Conservation (phyloP, 352 stramenopile genomes). For the Phytophthora cryptogea region DNA sequence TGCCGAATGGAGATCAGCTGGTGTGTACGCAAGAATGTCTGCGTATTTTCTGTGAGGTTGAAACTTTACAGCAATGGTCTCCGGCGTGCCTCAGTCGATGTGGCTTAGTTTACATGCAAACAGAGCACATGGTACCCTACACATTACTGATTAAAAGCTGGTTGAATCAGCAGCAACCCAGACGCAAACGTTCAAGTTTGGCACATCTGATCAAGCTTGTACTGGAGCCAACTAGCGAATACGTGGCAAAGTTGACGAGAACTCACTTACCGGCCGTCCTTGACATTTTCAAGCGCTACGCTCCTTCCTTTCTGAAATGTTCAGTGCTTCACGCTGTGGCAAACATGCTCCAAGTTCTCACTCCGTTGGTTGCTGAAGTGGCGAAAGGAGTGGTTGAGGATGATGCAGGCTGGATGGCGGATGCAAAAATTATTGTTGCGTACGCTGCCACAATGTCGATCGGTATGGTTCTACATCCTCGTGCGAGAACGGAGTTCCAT, state of each 20-base stretch:
- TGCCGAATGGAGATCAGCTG: constrained; percentile 71
- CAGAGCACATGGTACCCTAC: constrained; percentile 55
- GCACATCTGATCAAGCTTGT: constrained; percentile 12
- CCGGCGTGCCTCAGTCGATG: constrained; percentile 52
- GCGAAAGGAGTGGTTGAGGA: constrained; percentile 34
- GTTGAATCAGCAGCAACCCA: constrained; percentile 32
- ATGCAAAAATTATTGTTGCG: constrained; percentile 43
- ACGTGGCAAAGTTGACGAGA: constrained; percentile 51
- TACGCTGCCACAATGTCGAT: constrained; percentile 44
- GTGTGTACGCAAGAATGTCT: constrained; percentile 38
- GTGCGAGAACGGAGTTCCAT: constrained; percentile 40
- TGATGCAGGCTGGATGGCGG: constrained; percentile 15
- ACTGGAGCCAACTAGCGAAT: constrained; percentile 25
- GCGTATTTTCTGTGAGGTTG: constrained; percentile 65
- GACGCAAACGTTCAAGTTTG: constrained; percentile 18
- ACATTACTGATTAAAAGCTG: constrained; percentile 75
- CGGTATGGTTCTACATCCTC: constrained; percentile 34
- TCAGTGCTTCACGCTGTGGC: constrained; percentile 46
- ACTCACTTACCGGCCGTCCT: constrained; percentile 49
- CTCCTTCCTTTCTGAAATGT: constrained; percentile 43
- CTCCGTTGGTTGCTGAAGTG: constrained; percentile 43
- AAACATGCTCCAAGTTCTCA: constrained; percentile 53
- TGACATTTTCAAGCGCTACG: constrained; percentile 58
- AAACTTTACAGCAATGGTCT: constrained; percentile 56
- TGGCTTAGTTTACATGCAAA: constrained; percentile 61